A percentile compares a stretch with the other conserved stretches of the same genome.
Conservation (phyloP, 208 protist species). For the Acanthamoeba sp. region DNA sequence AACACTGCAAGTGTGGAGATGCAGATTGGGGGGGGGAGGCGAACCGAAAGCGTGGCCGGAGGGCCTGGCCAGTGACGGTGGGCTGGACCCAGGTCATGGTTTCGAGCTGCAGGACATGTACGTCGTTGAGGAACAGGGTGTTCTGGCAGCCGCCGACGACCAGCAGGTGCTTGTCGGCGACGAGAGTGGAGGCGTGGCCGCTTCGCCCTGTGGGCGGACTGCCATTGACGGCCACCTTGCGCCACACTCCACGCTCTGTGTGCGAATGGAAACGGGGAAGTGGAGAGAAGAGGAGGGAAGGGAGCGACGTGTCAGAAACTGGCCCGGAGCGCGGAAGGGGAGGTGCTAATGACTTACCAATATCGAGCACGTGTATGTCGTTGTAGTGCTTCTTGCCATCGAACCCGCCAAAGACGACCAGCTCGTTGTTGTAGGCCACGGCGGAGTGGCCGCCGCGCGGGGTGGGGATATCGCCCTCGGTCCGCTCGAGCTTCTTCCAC, state of each 20-base stretch:
- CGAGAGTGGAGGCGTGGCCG: constrained; percentile 46
- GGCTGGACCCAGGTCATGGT: constrained; percentile 40
- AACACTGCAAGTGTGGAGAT: too few species aligned
- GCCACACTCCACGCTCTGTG: constrained; percentile 6
- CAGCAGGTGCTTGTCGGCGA: constrained; percentile 21
- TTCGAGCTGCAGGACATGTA: constrained; percentile 34
- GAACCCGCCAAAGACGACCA: constrained; percentile 56
- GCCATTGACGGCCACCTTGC: constrained; percentile 27
- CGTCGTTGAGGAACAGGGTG: constrained; percentile 59
- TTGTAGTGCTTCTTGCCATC: constrained; percentile 71
- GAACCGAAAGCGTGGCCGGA: neutral
- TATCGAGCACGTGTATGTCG: constrained; percentile 42
- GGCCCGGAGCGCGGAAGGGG: neutral
- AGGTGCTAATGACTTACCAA: neutral
- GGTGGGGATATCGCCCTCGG: neutral
- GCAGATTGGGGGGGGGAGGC: neutral
- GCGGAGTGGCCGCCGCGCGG: constrained; percentile 37
- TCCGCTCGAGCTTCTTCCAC: neutral
- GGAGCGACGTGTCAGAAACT: neutral
- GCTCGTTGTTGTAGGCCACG: constrained; percentile 30
- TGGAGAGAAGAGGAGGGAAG: neutral
- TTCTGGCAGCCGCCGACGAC: constrained; percentile 42
- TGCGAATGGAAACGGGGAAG: neutral
- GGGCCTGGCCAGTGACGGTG: constrained; percentile 42
- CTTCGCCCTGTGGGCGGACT: neutral